These are phyloP conservation scores for Globisporangium lucens DNA, from an alignment of 352 stramenopile genomes.

Conservation along the genomic window DNA sequence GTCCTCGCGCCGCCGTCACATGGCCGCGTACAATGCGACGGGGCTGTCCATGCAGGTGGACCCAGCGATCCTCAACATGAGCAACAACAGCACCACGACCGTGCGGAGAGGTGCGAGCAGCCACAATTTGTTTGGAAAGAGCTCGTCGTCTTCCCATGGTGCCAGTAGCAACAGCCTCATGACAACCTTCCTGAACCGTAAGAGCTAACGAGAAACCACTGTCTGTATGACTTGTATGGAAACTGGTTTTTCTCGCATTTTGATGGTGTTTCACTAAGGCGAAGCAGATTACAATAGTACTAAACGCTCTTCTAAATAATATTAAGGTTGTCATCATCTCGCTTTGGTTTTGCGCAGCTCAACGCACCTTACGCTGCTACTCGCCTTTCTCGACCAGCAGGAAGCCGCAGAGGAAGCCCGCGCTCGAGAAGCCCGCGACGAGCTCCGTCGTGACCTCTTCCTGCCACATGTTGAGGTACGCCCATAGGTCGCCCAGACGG, in stretches of 20 bases:
- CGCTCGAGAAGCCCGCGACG: conserved; percentile 37
- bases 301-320: conserved; percentile 14
- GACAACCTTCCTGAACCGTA: conserved; percentile 15
- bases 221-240: background rate
- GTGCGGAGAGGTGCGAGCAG: conserved; percentile 5
- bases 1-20: conserved; percentile 32
- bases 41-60: conserved; percentile 16
- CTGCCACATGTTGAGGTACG: conserved; percentile 39
- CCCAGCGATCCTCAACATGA: conserved; percentile 15
- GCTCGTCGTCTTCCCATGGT: background rate
- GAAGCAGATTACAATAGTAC: background rate
- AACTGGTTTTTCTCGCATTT: background rate
- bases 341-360: background rate
- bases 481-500: conserved; percentile 27
- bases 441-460: conserved; percentile 41
- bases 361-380: conserved; percentile 6
- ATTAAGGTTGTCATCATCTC: background rate
- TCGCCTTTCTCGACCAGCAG: conserved; percentile 52
- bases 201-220: conserved; percentile 13
- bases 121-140: background rate
- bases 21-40: conserved; percentile 27
- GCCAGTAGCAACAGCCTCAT: conserved; percentile 8
- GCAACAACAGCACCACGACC: conserved; percentile 19
- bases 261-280: background rate
- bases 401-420: conserved; percentile 50